Conservation (phyloP, 495 filamentous ascomycete genomes). For the Friedmanniomyces endolithicus region DNA sequence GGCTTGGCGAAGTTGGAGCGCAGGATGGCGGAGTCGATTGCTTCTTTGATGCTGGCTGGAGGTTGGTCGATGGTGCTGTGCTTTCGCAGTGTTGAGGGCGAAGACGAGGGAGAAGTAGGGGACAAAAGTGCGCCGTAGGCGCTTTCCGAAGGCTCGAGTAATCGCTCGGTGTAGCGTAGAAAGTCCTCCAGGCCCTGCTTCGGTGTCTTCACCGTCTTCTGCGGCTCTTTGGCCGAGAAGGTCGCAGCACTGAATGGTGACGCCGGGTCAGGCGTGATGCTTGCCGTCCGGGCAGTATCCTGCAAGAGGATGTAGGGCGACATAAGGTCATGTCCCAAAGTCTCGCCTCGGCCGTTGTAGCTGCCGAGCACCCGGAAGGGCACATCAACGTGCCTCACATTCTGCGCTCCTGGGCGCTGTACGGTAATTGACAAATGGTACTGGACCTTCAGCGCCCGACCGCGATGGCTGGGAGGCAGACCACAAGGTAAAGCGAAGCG, state of each 20-base stretch:
- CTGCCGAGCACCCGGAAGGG: constrained; percentile 91
- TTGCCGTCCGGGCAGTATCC: constrained; percentile 60
- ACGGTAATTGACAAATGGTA: constrained; percentile 90
- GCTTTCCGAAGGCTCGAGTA: constrained; percentile 11
- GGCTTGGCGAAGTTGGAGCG: constrained; percentile 46
- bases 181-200: constrained; percentile 28
- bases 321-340: constrained; percentile 82
- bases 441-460: constrained; percentile 84
- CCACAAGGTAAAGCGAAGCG: constrained; percentile 73
- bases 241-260: constrained; percentile 21
- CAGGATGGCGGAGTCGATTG: constrained; percentile 83
- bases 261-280: constrained; percentile 31
- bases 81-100: constrained; percentile 55
- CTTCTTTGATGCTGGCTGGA: constrained; percentile 47
- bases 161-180: constrained; percentile 19
- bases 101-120: constrained; percentile 27
- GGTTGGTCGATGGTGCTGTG: constrained; percentile 15
- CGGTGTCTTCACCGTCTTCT: constrained; percentile 7
- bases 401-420: constrained; percentile 71
- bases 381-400: constrained; percentile 79
- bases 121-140: constrained; percentile 39
- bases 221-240: constrained; percentile 29
- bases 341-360: constrained; percentile 60
- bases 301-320: constrained; percentile 80
- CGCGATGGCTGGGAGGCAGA: constrained; percentile 78